phyloP scores from a whole-genome alignment of 768 basidiomycete genomes.

The Hygrophorus pudorinus region DNA sequence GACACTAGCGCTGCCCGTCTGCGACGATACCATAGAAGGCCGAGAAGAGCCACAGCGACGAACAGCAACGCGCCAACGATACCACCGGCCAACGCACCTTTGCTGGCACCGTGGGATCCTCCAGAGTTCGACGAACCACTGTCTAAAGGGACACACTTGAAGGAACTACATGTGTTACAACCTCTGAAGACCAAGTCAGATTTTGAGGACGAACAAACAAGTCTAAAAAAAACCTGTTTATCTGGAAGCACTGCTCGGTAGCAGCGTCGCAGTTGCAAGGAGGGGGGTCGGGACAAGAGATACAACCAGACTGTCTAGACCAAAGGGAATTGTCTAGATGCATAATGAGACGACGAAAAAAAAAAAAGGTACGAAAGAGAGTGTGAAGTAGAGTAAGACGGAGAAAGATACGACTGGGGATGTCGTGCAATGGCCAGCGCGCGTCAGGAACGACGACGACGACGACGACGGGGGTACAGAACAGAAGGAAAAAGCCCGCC shows the following conservation, averaged over 20 bases:
- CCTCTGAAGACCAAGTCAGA: constrained; percentile 29
- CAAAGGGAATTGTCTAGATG: constrained; percentile 27
- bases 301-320: constrained; percentile 33
- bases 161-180: constrained; percentile 44
- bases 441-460: background rate
- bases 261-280: constrained; percentile 43
- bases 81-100: constrained; percentile 67
- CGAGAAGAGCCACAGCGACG: constrained; percentile 37
- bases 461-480: background rate
- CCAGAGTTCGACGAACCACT: constrained; percentile 6
- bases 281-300: constrained; percentile 35
- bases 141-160: constrained; percentile 36
- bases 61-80: constrained; percentile 56
- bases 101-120: constrained; percentile 35
- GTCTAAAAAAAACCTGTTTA: constrained; percentile 38
- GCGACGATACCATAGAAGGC: constrained; percentile 60
- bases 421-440: background rate
- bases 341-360: constrained; percentile 17
- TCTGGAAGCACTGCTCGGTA: constrained; percentile 49
- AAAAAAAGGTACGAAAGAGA: constrained; percentile 13
- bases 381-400: constrained; percentile 10
- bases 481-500: background rate
- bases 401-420: background rate
- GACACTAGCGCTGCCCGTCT: background rate
- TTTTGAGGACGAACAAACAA: background rate